Conservation (phyloP, 495 filamentous ascomycete genomes). For the Penicillium paxilli region DNA sequence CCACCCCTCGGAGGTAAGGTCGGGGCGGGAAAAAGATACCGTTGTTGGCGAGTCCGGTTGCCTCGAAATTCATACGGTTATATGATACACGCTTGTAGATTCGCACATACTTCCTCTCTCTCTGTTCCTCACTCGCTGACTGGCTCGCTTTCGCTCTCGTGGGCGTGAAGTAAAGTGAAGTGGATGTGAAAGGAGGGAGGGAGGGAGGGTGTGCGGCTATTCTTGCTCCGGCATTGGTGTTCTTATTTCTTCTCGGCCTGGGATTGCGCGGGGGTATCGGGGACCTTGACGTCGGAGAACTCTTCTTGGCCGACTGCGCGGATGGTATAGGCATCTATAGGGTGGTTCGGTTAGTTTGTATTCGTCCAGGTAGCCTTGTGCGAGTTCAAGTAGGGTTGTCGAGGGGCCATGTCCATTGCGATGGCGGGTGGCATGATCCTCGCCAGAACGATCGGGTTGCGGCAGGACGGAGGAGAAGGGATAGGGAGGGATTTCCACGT, state of each 20-base stretch:
- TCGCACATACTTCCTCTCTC: too few species aligned
- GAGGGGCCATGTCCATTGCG: background rate
- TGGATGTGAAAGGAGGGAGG: too few species aligned
- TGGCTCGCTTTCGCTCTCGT: too few species aligned
- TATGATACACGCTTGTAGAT: conserved; percentile 27
- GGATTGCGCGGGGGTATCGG: conserved; percentile 60
- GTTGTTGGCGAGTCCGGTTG: background rate
- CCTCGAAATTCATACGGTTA: conserved; percentile 8
- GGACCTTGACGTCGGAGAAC: conserved; percentile 92
- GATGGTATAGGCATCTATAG: conserved; percentile 82
- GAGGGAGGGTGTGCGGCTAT: too few species aligned
- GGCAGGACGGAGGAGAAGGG: background rate
- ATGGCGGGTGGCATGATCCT: conserved; percentile 7
- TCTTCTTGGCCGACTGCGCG: conserved; percentile 91
- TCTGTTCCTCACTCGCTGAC: too few species aligned
- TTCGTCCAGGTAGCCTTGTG: too few species aligned
- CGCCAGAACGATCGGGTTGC: background rate
- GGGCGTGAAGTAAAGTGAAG: too few species aligned
- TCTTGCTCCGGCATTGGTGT: background rate
- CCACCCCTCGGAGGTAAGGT: too few species aligned
- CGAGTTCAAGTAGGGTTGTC: too few species aligned
- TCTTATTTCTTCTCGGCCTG: conserved; percentile 10
- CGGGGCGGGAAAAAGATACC: conserved; percentile 1
- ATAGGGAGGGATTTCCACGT: background rate
- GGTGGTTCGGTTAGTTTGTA: background rate